A percentile compares a stretch with the other conserved stretches of the same genome.
Conservation (phyloP, 345 rosid genomes). For the Fremontodendron californicum region DNA sequence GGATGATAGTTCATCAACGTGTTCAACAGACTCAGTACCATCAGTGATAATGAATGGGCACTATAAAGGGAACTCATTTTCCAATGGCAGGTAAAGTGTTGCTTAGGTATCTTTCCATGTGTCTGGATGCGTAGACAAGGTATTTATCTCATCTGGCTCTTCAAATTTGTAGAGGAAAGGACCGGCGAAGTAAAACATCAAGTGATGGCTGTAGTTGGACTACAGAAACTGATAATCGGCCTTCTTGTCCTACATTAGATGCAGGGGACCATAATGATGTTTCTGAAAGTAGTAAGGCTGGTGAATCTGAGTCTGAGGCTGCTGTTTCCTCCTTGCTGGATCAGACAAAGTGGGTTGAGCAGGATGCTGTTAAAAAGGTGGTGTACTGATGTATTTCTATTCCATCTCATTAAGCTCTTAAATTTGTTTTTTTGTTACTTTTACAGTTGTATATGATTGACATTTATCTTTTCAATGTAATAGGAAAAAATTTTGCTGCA, state of each 20-base stretch:
- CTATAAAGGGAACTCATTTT: conserved; percentile 42
- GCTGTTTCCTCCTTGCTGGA: conserved; percentile 33
- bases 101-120: background rate
- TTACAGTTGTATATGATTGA: background rate
- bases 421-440: conserved; percentile 2
- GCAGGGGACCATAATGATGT: conserved; percentile 36
- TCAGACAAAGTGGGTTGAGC: conserved; percentile 36
- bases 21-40: conserved; percentile 75
- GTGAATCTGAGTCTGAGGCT: conserved; percentile 42
- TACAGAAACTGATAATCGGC: conserved; percentile 40
- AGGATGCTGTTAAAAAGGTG: conserved; percentile 43
- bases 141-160: conserved; percentile 15
- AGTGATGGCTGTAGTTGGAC: conserved; percentile 39
- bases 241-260: conserved; percentile 41
- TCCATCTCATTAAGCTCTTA: background rate
- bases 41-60: conserved; percentile 58
- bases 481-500: conserved; percentile 35
- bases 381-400: conserved; percentile 15
- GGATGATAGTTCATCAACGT: conserved; percentile 95
- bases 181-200: conserved; percentile 39
- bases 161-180: conserved; percentile 43
- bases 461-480: conserved; percentile 11
- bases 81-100: conserved; percentile 44
- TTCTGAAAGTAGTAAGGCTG: conserved; percentile 41
- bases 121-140: background rate